Evolutionary conservation across 495 filamentous ascomycete species (phyloP), one percentile per base, ranked within the genome.

Genomic region (Massariosphaeria phaeospora): DNA sequence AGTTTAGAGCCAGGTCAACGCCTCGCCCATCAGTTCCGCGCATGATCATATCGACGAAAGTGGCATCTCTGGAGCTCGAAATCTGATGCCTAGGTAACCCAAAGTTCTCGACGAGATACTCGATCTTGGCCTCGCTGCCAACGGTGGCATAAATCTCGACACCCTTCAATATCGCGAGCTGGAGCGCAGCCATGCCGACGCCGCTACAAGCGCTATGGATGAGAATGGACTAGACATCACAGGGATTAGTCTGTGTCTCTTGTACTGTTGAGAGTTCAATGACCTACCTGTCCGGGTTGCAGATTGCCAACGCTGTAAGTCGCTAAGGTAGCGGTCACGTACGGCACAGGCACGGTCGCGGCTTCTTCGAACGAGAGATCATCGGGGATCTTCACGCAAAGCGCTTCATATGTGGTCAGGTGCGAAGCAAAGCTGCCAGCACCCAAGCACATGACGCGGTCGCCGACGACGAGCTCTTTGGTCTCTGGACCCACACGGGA

Each of bases 141-240:
- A 45, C 59, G 1, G 43, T 63, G 6, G 44, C 41, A 35, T 36
- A 63, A 15, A 63, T 41, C 4, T 59, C 49, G 20, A 49, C 55
- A 1, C 55, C 55, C 8, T 31, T 24, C 8, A 11, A 9, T 5
- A 24, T 18, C 12, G 59, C 59, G 7, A 63, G 4, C 33, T 53
- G 40, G 27, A 63, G 47, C 2, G 59, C 54, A 17, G 47, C 59
- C 6, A 57, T 8, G 6, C 59, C 59, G 2, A 62, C 33, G 17
- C 39, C 46, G 23, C 54, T 48, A 27, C 21, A 11, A 1, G 36
- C 59, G 11, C 25, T 33, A 21, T 58, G 46, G 20, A 62, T 59
- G 20, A 62, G 47, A 15, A 62, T 35, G 8, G 36, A 40, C 36
- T 40, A 18, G 7, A n/a, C n/a, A n/a, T n/a, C n/a, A n/a, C n/a